Percentiles rank a stretch among this genome's conserved stretches.
phyloP scores from a whole-genome alignment of 2,329 filamentous ascomycete genomes.

The Fusarium brevicatenulatum region DNA sequence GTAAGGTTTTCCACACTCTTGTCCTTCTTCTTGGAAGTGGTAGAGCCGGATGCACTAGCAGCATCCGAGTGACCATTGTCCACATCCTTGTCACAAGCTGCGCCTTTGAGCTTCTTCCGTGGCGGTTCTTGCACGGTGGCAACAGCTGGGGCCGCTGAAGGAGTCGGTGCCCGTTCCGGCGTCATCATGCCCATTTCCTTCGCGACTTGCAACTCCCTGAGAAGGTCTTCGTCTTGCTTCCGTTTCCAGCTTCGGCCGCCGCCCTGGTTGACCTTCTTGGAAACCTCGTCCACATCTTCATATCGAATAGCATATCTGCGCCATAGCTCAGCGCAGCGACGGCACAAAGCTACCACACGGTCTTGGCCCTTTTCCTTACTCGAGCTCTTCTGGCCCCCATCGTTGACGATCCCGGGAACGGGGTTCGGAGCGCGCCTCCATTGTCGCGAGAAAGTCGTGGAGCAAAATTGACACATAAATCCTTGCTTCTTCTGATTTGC shows the following conservation, averaged over 20 bases:
- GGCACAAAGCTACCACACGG: slow-evolving; percentile 84
- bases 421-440: slow-evolving; percentile 91
- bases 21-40: slow-evolving; percentile 68
- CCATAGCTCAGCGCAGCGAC: slow-evolving; percentile 93
- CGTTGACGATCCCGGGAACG: slow-evolving; percentile 74
- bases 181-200: slow-evolving; percentile 65
- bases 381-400: slow-evolving; percentile 65
- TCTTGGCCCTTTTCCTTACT: slow-evolving; percentile 81
- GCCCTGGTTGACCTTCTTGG: slow-evolving; percentile 83
- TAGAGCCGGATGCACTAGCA: slow-evolving; percentile 52
- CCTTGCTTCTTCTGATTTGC: slow-evolving; percentile 79
- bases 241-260: slow-evolving; percentile 87
- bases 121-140: slow-evolving; percentile 61
- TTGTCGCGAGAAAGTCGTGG: slow-evolving; percentile 80
- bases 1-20: slow-evolving; percentile 65
- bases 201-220: slow-evolving; percentile 75
- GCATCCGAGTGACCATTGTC: slow-evolving; percentile 60
- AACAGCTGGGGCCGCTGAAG: slow-evolving; percentile 37
- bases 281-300: slow-evolving; percentile 91
- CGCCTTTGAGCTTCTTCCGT: slow-evolving; percentile 72
- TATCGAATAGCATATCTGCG: slow-evolving; percentile 95
- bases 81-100: slow-evolving; percentile 60
- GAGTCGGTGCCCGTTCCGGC: slow-evolving; percentile 57
- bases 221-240: slow-evolving; percentile 89
- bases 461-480: slow-evolving; percentile 96